Evolutionary conservation across 2,329 filamentous ascomycete genomes (phyloP).

Genomic region (Pseudogymnoascus sp.): DNA sequence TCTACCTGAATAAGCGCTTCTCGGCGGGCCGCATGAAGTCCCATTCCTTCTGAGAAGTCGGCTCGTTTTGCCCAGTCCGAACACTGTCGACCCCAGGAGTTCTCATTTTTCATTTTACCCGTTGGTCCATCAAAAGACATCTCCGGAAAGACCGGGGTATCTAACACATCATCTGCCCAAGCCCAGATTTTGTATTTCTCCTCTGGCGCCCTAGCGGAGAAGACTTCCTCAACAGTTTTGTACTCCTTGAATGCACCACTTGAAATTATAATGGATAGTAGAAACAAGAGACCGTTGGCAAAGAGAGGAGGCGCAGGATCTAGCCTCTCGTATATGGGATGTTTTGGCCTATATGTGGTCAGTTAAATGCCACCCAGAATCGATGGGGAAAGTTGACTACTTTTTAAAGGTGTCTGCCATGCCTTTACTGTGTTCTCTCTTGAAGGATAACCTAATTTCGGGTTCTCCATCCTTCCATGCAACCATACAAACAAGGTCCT

Average conservation of each 20-base stretch:
- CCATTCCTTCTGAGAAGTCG: not conserved
- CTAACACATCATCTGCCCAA: conserved; percentile 12
- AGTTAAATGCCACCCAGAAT: conserved; percentile 1
- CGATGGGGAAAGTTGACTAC: conserved; percentile 14
- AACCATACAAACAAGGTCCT: conserved; percentile 19
- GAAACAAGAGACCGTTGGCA: conserved; percentile 15
- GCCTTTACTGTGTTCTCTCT: conserved; percentile 12
- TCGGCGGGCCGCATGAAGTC: conserved; percentile 9
- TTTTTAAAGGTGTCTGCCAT: conserved; percentile 16
- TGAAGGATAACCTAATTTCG: conserved; percentile 18
- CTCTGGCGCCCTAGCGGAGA: conserved; percentile 11
- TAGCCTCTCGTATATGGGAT: not conserved
- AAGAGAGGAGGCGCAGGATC: conserved; percentile 5
- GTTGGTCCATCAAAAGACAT: conserved; percentile 9
- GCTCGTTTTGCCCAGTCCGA: conserved; percentile 3
- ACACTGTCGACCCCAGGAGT: conserved; percentile 6
- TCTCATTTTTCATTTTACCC: conserved; percentile 11
- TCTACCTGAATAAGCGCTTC: conserved; percentile 14
- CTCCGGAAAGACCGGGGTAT: conserved; percentile 14
- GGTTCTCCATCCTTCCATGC: conserved; percentile 16
- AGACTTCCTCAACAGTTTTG: conserved; percentile 12
- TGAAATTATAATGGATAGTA: conserved; percentile 10
- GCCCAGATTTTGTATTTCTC: conserved; percentile 10
- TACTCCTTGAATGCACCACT: conserved; percentile 15
- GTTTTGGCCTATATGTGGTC: not conserved